Percentiles rank a stretch among this genome's conserved stretches.
These are phyloP conservation scores for Phoenix dactylifera DNA, from an alignment of 176 grass and related monocot species.

Conservation along the genomic window DNA sequence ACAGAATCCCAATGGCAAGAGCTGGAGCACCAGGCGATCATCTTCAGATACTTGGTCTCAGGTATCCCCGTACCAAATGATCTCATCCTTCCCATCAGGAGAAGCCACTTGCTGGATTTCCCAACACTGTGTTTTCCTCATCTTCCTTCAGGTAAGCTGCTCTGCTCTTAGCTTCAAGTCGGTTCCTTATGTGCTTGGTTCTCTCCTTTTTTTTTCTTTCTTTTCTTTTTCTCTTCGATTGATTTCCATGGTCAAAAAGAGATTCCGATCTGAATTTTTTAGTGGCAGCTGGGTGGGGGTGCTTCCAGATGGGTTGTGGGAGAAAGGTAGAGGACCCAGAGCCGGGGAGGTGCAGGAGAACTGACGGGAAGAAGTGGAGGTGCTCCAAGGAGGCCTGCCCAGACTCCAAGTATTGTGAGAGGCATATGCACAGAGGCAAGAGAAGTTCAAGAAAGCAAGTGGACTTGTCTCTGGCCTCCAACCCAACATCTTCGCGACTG, in stretches of 20 bases:
- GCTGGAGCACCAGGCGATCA: constrained; percentile 16
- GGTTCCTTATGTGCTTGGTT: too few relatives aligned
- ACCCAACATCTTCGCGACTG: constrained; percentile 8
- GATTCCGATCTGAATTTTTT: too few relatives aligned
- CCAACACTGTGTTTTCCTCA: constrained; percentile 1
- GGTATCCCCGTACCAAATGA: constrained; percentile 10
- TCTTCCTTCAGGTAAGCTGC: background rate
- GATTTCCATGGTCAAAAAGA: too few relatives aligned
- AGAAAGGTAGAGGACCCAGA: constrained; percentile 31
- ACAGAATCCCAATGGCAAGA: constrained; percentile 20
- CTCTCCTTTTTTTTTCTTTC: too few relatives aligned
- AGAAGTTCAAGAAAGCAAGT: constrained; percentile 51
- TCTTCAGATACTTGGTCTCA: constrained; percentile 17
- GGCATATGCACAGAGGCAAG: constrained; percentile 43
- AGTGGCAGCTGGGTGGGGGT: constrained; percentile 27
- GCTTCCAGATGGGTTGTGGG: constrained; percentile 10
- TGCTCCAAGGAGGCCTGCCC: constrained; percentile 34
- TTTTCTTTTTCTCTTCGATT: too few relatives aligned
- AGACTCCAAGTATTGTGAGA: constrained; percentile 41
- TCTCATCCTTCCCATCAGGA: constrained; percentile 15
- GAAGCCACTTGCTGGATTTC: constrained; percentile 3
- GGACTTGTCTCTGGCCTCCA: constrained; percentile 41
- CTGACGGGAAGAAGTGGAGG: constrained; percentile 45
- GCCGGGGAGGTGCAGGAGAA: constrained; percentile 36
- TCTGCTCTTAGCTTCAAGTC: too few relatives aligned